Conservation (phyloP, 169 alveolate species). For the Neospora caninum region DNA sequence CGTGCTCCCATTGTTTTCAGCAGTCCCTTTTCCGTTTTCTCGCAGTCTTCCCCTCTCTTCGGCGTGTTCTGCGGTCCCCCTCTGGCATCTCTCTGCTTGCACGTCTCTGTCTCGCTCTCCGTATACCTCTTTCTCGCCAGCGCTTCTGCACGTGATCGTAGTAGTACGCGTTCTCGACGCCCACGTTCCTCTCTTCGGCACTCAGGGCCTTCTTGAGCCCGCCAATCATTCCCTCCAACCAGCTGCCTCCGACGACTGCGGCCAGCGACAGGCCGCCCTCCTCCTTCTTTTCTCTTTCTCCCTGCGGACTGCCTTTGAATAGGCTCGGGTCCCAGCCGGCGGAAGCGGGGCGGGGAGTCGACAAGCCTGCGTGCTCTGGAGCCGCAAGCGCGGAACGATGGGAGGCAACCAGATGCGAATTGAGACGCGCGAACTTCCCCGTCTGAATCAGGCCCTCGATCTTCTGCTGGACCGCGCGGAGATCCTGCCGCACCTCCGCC, state of each 20-base stretch:
- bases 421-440: neutral
- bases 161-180: slow-evolving; percentile 73
- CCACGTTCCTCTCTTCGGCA: slow-evolving; percentile 72
- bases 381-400: neutral
- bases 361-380: neutral
- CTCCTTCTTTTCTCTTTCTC: slow-evolving; percentile 3
- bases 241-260: slow-evolving; percentile 22
- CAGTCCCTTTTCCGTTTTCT: too few species aligned
- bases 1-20: too few species aligned
- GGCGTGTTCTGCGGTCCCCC: too few species aligned
- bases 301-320: neutral
- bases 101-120: neutral
- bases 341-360: neutral
- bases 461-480: neutral
- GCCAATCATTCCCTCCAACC: slow-evolving; percentile 66
- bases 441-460: neutral
- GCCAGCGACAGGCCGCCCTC: neutral
- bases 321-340: neutral
- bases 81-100: neutral
- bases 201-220: slow-evolving; percentile 68
- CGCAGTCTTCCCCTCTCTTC: too few species aligned
- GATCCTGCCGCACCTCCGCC: neutral
- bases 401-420: neutral
- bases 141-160: slow-evolving; percentile 68
- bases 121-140: slow-evolving; percentile 70